Base-by-base conservation (phyloP, 352 stramenopile species). In the Thalassiosira mediterranea region DNA sequence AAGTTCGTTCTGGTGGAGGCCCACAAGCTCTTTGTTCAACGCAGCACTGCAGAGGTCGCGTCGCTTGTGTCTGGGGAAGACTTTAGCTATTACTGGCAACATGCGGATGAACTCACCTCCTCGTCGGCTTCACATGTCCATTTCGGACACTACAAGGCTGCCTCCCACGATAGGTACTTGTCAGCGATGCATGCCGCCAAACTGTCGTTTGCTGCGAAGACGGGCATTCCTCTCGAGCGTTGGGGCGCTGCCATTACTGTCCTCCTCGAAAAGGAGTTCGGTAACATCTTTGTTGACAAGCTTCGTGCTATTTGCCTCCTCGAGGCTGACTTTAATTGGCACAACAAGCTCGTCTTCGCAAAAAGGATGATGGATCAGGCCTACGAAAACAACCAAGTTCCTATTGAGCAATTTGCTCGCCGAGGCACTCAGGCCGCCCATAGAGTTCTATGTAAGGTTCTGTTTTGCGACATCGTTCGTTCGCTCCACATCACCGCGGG, bases 311-410 rank as follows among this genome's bases (percentile, higher is more conserved):
- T 67, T 8, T 40, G 54, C 8, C 58, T 67, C 0, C 2, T 67
- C 0, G 58, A 67, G 26, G 38, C 38, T 0, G 58, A 67, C 13
- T 58, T 29, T 28, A 58, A 67, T n/a, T 59, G 31, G 13, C 15
- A 52, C 11, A 67, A 59, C 58, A 67, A 67, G 21, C 11, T 28
- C 1, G 25, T 67, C 8, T 54, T 59, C 26, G 58, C 34, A 4
- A 28, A 38, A 3, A 5, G 34, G 40, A 72, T 72, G 51, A 10
- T 78, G 37, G 42, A 72, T 19, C 26, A 25, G 42, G 40, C 53
- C n/a, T 15, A 44, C 11, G 10, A 32, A 5, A 40, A 47, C 28
- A 29, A 47, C 28, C 3, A 65, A 0, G 61, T 75, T 21, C 66
- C 56, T n/a, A 34, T 38, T 3, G 66, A 75, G 23, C 15, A 62